phyloP scores from a whole-genome alignment of 2,329 filamentous ascomycete genomes.

The Fusarium sp. region DNA sequence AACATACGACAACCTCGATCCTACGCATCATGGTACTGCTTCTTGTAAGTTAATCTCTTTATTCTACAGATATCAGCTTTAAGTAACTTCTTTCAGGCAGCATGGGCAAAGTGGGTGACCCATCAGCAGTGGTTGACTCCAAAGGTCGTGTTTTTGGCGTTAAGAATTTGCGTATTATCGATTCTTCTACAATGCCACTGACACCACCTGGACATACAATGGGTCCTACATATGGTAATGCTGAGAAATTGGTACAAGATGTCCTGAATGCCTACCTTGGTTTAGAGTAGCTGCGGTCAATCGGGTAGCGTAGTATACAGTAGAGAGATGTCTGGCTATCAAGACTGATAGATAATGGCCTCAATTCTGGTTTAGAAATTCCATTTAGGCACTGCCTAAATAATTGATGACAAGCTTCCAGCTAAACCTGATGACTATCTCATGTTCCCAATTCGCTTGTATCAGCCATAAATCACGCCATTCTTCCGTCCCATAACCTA shows the following conservation, averaged over 20 bases:
- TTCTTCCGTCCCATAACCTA: not conserved
- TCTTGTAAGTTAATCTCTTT: not conserved
- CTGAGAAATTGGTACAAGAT: not conserved
- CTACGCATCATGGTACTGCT: not conserved
- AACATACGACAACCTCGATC: not conserved
- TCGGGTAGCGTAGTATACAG: not conserved
- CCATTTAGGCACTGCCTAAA: not conserved
- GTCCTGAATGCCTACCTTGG: not conserved
- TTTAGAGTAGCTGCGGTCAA: not conserved
- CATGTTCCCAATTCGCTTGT: not conserved
- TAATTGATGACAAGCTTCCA: not conserved
- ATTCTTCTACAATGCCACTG: not conserved
- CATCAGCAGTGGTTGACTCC: not conserved
- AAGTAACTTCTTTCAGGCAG: not conserved
- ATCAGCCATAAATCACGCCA: not conserved
- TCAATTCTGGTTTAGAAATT: not conserved
- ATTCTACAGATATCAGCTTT: rapidly evolving
- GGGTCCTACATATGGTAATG: not conserved
- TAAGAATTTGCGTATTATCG: not conserved
- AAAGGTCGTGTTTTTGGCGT: not conserved
- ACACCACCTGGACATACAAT: not conserved
- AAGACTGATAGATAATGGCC: not conserved
- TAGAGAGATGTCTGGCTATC: not conserved
- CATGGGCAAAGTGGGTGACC: not conserved
- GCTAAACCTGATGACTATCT: not conserved